phyloP scores from a whole-genome alignment of 345 rosid species.

The Euclidium syriacum region DNA sequence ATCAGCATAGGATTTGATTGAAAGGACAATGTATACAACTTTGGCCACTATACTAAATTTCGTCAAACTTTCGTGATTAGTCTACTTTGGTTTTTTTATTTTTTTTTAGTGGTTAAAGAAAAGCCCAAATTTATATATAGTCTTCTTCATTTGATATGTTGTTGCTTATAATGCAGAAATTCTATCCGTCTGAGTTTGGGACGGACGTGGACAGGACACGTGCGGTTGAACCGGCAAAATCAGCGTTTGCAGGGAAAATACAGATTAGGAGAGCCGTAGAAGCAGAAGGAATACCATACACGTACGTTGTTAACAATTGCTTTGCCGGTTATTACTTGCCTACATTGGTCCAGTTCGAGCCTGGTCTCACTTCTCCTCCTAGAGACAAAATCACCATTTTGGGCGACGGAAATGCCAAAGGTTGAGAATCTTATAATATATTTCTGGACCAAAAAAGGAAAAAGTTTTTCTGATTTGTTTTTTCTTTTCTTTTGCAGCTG shows the following conservation, averaged over 20 bases:
- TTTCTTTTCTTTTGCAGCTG: constrained; percentile 33
- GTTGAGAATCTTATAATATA: no score
- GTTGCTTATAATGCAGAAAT: no score
- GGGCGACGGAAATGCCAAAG: constrained; percentile 58
- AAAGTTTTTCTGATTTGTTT: no score
- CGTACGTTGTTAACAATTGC: constrained; percentile 43
- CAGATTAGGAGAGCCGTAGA: constrained; percentile 50
- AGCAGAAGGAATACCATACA: constrained; percentile 53
- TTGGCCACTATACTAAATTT: no score
- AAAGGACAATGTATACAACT: no score
- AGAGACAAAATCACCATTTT: constrained; percentile 49
- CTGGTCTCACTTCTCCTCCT: constrained; percentile 51
- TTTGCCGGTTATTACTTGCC: constrained; percentile 49
- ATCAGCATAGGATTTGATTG: no score
- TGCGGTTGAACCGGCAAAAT: constrained; percentile 56
- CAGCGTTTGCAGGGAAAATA: constrained; percentile 37
- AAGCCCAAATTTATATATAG: no score
- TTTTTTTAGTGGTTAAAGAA: no score
- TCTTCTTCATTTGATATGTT: not conserved
- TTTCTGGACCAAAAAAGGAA: no score
- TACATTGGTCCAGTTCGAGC: constrained; percentile 37
- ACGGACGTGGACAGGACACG: constrained; percentile 44
- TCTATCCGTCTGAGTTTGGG: constrained; percentile 73
- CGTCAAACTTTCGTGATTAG: no score
- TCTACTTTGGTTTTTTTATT: no score